phyloP scores from a whole-genome alignment of 2,329 filamentous ascomycete species.

The Stagonosporopsis cucurbitacearum region DNA sequence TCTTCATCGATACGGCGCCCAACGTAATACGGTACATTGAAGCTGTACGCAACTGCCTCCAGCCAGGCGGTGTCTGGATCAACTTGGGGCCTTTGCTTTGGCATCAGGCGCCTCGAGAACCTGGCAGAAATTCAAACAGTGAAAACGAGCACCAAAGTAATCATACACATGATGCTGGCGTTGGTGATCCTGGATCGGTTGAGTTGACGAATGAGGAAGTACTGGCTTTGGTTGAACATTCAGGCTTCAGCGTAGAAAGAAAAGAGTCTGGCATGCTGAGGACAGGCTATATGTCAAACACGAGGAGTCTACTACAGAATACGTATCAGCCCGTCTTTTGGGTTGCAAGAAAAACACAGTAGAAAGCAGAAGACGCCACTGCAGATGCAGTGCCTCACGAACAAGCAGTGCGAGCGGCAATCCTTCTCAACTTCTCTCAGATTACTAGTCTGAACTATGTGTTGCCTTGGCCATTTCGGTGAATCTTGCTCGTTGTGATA shows the following conservation, averaged over 20 bases:
- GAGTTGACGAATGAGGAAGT: constrained; percentile 93
- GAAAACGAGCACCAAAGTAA: constrained; percentile 19
- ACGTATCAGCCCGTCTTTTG: constrained; percentile 82
- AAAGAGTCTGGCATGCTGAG: constrained; percentile 63
- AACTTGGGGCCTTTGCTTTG: constrained; percentile 92
- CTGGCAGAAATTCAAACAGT: constrained; percentile 26
- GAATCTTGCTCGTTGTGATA: background rate
- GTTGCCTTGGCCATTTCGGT: background rate
- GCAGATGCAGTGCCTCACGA: background rate
- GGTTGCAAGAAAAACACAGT: constrained; percentile 74
- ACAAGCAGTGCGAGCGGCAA: background rate
- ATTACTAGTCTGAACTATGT: background rate
- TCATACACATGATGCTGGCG: constrained; percentile 59
- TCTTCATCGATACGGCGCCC: constrained; percentile 96
- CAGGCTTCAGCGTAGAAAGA: constrained; percentile 78
- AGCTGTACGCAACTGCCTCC: constrained; percentile 78
- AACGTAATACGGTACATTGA: constrained; percentile 91
- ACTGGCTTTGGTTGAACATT: constrained; percentile 70
- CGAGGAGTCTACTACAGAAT: constrained; percentile 83
- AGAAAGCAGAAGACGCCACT: background rate
- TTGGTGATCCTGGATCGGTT: constrained; percentile 87
- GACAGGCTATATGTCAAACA: constrained; percentile 87
- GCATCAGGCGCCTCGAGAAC: constrained; percentile 86
- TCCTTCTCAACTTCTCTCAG: background rate
- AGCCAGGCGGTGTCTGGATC: constrained; percentile 78